Evolutionary conservation across 2,329 filamentous ascomycete species (phyloP).

Genomic region (Fusarium redolens): DNA sequence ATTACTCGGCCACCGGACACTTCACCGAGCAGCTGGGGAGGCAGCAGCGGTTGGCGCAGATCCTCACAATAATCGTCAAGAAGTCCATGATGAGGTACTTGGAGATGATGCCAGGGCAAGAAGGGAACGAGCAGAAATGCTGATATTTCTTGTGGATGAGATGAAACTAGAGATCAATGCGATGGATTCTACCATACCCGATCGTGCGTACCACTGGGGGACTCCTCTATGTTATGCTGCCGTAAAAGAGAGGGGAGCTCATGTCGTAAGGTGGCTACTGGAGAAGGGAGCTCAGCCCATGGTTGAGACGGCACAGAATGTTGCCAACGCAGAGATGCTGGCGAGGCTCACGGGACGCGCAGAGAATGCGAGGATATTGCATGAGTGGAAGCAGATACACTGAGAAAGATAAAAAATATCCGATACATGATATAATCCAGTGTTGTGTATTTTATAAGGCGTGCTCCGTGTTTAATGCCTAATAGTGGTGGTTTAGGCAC

Average conservation of each 20-base stretch:
- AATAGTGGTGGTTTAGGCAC: too few relatives aligned
- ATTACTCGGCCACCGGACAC: background rate
- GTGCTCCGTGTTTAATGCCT: too few relatives aligned
- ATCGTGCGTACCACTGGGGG: background rate
- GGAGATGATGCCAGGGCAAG: background rate
- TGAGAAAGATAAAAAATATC: background rate
- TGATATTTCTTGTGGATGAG: background rate
- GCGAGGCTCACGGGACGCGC: background rate
- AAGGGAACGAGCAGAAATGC: background rate
- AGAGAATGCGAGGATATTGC: background rate
- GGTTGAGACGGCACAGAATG: background rate
- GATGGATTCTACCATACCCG: background rate
- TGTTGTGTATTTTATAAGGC: background rate
- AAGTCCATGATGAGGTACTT: background rate
- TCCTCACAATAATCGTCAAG: background rate
- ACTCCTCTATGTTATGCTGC: background rate
- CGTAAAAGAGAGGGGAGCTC: background rate
- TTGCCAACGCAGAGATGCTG: background rate
- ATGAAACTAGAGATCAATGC: background rate
- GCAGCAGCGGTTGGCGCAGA: background rate
- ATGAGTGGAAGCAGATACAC: background rate
- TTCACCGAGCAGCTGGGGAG: background rate
- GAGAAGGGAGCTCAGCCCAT: background rate
- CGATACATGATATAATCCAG: too few relatives aligned
- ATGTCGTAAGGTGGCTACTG: background rate